Percentiles rank a stretch among this genome's conserved stretches.
phyloP scores from a whole-genome alignment of 805 yeast species.

The Candida awuae region DNA sequence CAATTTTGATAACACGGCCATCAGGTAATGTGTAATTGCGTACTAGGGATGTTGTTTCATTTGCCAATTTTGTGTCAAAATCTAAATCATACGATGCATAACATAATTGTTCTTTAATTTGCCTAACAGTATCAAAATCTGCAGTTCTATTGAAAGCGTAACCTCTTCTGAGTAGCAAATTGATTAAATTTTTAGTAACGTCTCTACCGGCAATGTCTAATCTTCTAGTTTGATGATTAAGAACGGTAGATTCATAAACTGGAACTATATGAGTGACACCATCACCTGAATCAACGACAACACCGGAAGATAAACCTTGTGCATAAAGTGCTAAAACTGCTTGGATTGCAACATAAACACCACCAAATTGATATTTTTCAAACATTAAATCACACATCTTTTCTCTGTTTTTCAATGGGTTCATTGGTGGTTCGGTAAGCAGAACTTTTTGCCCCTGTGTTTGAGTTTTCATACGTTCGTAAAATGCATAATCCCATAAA shows the following conservation, averaged over 20 bases:
- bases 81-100: conserved; percentile 92
- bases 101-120: conserved; percentile 92
- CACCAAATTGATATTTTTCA: conserved; percentile 83
- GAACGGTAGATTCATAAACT: conserved; percentile 93
- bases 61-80: conserved; percentile 77
- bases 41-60: conserved; percentile 92
- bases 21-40: conserved; percentile 92
- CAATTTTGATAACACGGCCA: conserved; percentile 88
- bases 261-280: conserved; percentile 99
- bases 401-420: conserved; percentile 85
- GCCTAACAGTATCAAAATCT: conserved; percentile 97
- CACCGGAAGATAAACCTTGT: conserved; percentile 94
- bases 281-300: conserved; percentile 97
- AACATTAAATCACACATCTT: conserved; percentile 89
- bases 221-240: conserved; percentile 86
- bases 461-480: conserved; percentile 78
- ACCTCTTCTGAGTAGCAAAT: conserved; percentile 85
- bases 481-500: conserved; percentile 95
- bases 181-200: conserved; percentile 93
- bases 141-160: conserved; percentile 98
- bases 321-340: conserved; percentile 98
- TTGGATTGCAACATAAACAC: conserved; percentile 92
- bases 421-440: conserved; percentile 97
- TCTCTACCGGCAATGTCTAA: conserved; percentile 97
- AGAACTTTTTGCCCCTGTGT: conserved; percentile 70